Conservation (phyloP, 2,329 filamentous ascomycete genomes). For the Sporothrix globosa region DNA sequence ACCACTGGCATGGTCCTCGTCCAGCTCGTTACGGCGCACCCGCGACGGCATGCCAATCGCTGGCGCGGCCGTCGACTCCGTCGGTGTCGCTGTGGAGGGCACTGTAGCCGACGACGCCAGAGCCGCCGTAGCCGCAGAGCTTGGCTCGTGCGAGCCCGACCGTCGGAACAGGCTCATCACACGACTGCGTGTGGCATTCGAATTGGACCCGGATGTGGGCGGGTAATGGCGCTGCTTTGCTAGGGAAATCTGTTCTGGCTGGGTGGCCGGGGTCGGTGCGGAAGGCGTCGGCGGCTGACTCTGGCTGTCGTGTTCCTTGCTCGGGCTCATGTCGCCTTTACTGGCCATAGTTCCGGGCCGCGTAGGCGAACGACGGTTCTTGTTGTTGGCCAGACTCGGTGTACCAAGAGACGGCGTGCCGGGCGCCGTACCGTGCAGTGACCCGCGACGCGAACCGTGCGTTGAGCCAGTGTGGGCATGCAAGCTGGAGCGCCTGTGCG, state of each 20-base stretch:
- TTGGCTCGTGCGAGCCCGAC: constrained; percentile 47
- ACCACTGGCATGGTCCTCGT: constrained; percentile 43
- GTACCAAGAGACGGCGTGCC: constrained; percentile 35
- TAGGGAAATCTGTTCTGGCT: constrained; percentile 31
- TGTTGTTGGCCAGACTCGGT: constrained; percentile 28
- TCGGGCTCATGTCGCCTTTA: constrained; percentile 28
- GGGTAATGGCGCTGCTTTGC: constrained; percentile 53
- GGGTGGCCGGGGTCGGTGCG: constrained; percentile 24
- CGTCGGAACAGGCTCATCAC: constrained; percentile 58
- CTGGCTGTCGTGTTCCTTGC: constrained; percentile 37
- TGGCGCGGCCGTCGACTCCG: constrained; percentile 35
- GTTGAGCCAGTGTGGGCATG: constrained; percentile 50
- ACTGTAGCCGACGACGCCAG: constrained; percentile 38
- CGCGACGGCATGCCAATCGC: constrained; percentile 49
- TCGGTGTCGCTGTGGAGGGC: constrained; percentile 38
- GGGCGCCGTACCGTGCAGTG: constrained; percentile 33
- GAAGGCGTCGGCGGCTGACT: constrained; percentile 30
- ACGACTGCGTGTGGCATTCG: constrained; percentile 46
- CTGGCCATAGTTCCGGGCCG: constrained; percentile 29
- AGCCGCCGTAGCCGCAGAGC: constrained; percentile 33
- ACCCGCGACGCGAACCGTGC: constrained; percentile 32
- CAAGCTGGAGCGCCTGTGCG: constrained; percentile 58
- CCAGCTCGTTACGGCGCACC: constrained; percentile 45
- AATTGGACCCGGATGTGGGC: constrained; percentile 50
- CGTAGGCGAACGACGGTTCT: constrained; percentile 40